These are phyloP conservation scores for Jimgerdemannia lactiflua DNA, from an alignment of 192 early-diverging fungal species.

Conservation along the genomic window DNA sequence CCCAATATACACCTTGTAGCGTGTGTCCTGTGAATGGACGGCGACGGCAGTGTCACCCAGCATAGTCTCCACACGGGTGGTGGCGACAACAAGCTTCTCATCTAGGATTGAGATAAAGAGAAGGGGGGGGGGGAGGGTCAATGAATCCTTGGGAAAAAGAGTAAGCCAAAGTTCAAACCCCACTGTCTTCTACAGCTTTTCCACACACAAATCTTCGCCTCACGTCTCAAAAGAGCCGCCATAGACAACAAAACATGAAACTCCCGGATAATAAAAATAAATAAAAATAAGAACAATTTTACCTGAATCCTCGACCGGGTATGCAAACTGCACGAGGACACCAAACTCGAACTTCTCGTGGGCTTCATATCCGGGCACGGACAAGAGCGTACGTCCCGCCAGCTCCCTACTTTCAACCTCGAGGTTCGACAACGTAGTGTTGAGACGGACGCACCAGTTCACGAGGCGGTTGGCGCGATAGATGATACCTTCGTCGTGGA, in stretches of 20 bases:
- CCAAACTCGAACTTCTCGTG: constrained; percentile 99
- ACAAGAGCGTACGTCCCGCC: constrained; percentile 78
- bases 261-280: background rate
- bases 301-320: constrained; percentile 75
- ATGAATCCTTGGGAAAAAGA: background rate
- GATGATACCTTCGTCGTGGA: constrained; percentile 94
- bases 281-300: constrained; percentile 12
- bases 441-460: constrained; percentile 97
- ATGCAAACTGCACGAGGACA: constrained; percentile 93
- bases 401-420: constrained; percentile 95
- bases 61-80: constrained; percentile 99
- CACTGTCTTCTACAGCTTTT: too few relatives aligned
- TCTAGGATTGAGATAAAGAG: constrained; percentile 18
- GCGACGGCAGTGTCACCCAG: constrained; percentile 97
- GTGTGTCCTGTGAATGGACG: constrained; percentile 88
- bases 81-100: constrained; percentile 93
- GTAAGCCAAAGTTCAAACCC: too few relatives aligned
- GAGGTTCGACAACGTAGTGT: constrained; percentile 95
- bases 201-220: background rate
- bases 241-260: too few relatives aligned
- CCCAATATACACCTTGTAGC: constrained; percentile 65
- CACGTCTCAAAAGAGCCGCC: background rate
- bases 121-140: background rate
- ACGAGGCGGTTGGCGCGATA: constrained; percentile 96
- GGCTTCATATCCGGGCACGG: constrained; percentile 88